A percentile compares a stretch with the other conserved stretches of the same genome.
These are phyloP conservation scores for Fusarium hainanense DNA, from an alignment of 2,329 filamentous ascomycete species.

Conservation along the genomic window DNA sequence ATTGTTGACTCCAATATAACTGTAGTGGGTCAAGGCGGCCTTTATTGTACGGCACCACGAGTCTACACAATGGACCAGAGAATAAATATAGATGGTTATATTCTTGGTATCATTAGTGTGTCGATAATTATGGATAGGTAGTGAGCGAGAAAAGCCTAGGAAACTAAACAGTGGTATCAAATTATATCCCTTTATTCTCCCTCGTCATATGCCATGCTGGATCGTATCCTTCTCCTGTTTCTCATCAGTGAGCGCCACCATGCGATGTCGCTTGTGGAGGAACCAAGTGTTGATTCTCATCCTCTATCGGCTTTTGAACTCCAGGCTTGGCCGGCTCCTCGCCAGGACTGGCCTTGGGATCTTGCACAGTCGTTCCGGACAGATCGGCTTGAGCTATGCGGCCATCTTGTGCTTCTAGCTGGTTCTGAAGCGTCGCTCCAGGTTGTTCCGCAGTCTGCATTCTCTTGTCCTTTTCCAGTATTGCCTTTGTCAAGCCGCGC, in stretches of 20 bases:
- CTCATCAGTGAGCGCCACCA: slow-evolving; percentile 14
- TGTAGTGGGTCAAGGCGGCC: background rate
- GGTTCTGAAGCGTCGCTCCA: slow-evolving; percentile 48
- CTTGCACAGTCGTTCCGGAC: slow-evolving; percentile 45
- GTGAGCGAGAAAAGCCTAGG: slow-evolving; percentile 4
- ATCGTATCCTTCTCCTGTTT: background rate
- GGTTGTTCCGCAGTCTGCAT: slow-evolving; percentile 48
- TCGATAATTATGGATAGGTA: slow-evolving; percentile 2
- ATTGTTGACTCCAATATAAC: background rate
- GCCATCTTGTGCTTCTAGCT: slow-evolving; percentile 47
- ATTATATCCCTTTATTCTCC: slow-evolving; percentile 16
- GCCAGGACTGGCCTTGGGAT: slow-evolving; percentile 18
- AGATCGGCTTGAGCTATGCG: slow-evolving; percentile 39
- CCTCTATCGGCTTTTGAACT: slow-evolving; percentile 15
- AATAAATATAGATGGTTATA: background rate
- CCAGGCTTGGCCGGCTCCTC: slow-evolving; percentile 16
- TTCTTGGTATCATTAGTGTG: background rate
- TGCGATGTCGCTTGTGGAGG: slow-evolving; percentile 17
- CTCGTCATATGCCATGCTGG: background rate
- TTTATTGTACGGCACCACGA: background rate
- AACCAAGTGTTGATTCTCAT: slow-evolving; percentile 23
- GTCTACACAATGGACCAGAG: background rate
- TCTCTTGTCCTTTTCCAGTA: slow-evolving; percentile 53
- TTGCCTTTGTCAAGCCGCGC: slow-evolving; percentile 54
- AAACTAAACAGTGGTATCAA: slow-evolving; percentile 15